Conservation (phyloP, 179 eudicot species). For the Amaranthus tricolor region DNA sequence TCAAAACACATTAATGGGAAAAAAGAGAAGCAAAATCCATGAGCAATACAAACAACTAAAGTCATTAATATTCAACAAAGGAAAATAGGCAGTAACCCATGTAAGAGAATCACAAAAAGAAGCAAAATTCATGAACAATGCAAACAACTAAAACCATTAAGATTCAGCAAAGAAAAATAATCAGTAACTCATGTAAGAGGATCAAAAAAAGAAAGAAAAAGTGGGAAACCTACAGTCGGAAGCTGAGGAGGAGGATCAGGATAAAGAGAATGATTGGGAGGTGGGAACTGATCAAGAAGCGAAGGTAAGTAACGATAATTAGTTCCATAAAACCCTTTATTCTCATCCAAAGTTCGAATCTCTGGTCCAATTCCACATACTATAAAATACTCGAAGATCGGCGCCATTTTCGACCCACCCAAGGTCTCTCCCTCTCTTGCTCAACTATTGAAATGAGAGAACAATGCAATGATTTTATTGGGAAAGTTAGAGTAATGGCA, state of each 20-base stretch:
- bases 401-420: conserved; percentile 39
- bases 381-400: conserved; percentile 85
- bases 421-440: too few species aligned
- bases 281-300: conserved; percentile 79
- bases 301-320: conserved; percentile 62
- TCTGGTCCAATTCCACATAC: conserved; percentile 95
- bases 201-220: not conserved
- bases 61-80: not conserved
- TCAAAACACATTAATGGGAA: too few species aligned
- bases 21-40: not conserved
- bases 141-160: not conserved
- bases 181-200: not conserved
- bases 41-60: not conserved
- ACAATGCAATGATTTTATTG: too few species aligned
- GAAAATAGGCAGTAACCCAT: not conserved
- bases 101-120: too few species aligned
- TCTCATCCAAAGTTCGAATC: conserved; percentile 74
- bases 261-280: conserved; percentile 58
- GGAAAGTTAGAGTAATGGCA: too few species aligned
- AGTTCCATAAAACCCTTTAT: conserved; percentile 69
- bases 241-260: conserved; percentile 97
- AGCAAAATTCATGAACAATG: not conserved
- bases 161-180: not conserved
- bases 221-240: conserved; percentile 50
- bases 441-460: too few species aligned